Percentiles rank a stretch among this genome's conserved stretches.
phyloP scores from a whole-genome alignment of 139 green algal genomes.

The Chlamydomonas sphaeroides region DNA sequence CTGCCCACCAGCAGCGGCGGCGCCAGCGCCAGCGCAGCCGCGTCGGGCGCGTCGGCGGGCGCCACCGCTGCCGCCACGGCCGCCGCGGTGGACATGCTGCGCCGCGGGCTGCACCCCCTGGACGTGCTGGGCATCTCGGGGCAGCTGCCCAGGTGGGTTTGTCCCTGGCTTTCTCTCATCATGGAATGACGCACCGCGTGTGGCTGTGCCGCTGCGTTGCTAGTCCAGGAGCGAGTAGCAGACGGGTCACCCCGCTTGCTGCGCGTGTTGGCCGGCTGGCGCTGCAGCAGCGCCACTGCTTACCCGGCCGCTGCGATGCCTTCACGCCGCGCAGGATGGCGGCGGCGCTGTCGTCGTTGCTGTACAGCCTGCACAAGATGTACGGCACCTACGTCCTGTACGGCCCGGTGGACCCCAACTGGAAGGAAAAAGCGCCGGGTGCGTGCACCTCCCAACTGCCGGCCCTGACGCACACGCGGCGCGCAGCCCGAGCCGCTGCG shows the following conservation, averaged over 20 bases:
- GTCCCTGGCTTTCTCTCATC: too few species aligned
- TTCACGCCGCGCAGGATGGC: too few species aligned
- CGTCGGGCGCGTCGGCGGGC: neutral
- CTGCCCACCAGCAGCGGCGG: neutral
- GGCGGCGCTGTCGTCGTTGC: constrained; percentile 50
- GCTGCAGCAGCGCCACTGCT: too few species aligned
- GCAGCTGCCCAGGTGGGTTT: constrained; percentile 38
- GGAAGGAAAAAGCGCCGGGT: constrained; percentile 23
- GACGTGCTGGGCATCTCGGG: constrained; percentile 59
- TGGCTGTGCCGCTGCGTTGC: too few species aligned
- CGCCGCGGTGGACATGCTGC: constrained; percentile 57
- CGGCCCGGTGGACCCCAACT: constrained; percentile 26
- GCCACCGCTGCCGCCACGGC: neutral
- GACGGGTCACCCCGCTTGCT: too few species aligned
- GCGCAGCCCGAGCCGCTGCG: too few species aligned
- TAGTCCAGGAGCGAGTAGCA: too few species aligned
- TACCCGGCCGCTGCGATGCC: too few species aligned
- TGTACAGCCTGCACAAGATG: constrained; percentile 56
- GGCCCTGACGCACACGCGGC: too few species aligned
- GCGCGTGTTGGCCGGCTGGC: too few species aligned
- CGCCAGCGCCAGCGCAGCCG: neutral
- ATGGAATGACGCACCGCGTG: too few species aligned
- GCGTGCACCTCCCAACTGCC: too few species aligned
- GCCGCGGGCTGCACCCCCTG: constrained; percentile 64
- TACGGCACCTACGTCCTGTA: constrained; percentile 53